phyloP scores from a whole-genome alignment of 1,139 yeast genomes.

The Komagataea norvegica region DNA sequence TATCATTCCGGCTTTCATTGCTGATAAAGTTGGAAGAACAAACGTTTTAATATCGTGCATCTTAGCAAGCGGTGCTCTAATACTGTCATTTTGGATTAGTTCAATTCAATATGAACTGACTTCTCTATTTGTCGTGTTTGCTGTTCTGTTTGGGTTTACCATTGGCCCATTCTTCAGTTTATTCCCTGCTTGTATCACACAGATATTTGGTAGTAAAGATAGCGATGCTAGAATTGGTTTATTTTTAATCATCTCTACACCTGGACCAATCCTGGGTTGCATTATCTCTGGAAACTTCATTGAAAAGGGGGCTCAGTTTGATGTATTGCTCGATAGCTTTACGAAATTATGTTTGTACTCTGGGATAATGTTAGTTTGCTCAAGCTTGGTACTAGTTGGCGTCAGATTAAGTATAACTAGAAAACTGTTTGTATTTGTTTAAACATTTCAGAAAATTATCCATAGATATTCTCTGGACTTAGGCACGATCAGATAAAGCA shows the following conservation, averaged over 20 bases:
- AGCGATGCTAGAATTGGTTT: conserved; percentile 19
- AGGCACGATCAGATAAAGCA: no score
- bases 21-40: conserved; percentile 21
- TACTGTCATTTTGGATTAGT: conserved; percentile 19
- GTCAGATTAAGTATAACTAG: conserved; percentile 16
- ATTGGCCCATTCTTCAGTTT: conserved; percentile 21
- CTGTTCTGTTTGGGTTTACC: conserved; percentile 19
- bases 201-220: conserved; percentile 20
- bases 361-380: conserved; percentile 17
- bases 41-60: conserved; percentile 15
- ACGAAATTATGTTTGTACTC: conserved; percentile 17
- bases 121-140: conserved; percentile 14
- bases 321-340: conserved; percentile 11
- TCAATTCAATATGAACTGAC: conserved; percentile 13
- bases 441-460: not conserved
- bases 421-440: conserved; percentile 16
- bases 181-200: conserved; percentile 22
- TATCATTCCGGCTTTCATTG: conserved; percentile 17
- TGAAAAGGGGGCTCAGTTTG: conserved; percentile 6
- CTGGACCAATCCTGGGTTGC: conserved; percentile 22
- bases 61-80: conserved; percentile 7
- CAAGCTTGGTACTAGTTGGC: conserved; percentile 8
- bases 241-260: conserved; percentile 16
- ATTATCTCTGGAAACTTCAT: conserved; percentile 24
- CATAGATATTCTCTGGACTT: no score